phyloP scores from a whole-genome alignment of 1,284 basidiomycete species.

The Irpex sp. region DNA sequence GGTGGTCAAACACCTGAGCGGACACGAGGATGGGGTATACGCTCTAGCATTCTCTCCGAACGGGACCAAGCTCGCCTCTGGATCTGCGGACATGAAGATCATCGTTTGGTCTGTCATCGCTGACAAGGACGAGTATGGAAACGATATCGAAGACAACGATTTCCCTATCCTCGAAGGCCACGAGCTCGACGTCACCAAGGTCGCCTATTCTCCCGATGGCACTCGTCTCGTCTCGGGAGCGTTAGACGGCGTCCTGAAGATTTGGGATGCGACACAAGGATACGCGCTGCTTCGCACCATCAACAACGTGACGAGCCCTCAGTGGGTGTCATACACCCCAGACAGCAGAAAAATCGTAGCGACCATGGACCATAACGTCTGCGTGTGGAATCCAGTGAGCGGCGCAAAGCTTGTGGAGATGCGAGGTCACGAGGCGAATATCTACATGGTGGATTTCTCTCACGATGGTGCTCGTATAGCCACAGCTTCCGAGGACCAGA shows the following conservation, averaged over 20 bases:
- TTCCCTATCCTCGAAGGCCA: constrained; percentile 14
- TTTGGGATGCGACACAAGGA: neutral
- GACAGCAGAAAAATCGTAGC: neutral
- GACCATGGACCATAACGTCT: neutral
- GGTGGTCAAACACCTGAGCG: neutral
- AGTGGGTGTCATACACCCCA: neutral
- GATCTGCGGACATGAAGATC: constrained; percentile 16
- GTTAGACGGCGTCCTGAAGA: constrained; percentile 2
- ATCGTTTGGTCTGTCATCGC: constrained; percentile 13
- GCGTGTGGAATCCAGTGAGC: neutral
- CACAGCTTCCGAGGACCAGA: constrained; percentile 22
- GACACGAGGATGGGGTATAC: neutral
- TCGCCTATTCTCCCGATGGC: constrained; percentile 23
- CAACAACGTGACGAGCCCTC: neutral
- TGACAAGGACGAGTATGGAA: neutral
- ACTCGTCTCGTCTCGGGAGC: constrained; percentile 19
- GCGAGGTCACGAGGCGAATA: neutral
- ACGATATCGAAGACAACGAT: neutral
- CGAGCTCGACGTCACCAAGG: constrained; percentile 11
- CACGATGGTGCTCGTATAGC: constrained; percentile 20
- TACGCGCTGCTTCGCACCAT: neutral
- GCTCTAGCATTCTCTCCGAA: constrained; percentile 18
- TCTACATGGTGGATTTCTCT: constrained; percentile 15
- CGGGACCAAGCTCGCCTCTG: constrained; percentile 15
- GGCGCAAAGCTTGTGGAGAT: neutral